A percentile compares a stretch with the other conserved stretches of the same genome.
Evolutionary conservation across 257 asterid species (phyloP).

Genomic region (Fraxinus quadrangulata): DNA sequence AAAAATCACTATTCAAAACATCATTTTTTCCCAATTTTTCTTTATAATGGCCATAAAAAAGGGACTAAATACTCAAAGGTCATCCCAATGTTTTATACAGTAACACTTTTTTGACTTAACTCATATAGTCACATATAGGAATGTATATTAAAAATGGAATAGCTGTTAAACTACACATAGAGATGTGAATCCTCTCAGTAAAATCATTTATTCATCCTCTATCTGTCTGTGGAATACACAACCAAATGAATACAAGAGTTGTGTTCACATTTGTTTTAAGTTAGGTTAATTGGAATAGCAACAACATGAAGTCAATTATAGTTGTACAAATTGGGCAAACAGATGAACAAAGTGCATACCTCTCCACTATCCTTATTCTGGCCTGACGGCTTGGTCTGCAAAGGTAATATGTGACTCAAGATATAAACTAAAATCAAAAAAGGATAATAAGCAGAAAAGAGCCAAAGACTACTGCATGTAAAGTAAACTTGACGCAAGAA

Average conservation of each 20-base stretch:
- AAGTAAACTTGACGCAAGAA: background rate
- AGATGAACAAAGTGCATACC: slow-evolving; percentile 39
- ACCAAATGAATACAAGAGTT: slow-evolving; percentile 3
- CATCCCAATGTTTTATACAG: background rate
- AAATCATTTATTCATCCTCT: background rate
- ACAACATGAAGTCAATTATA: background rate
- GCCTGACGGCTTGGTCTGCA: slow-evolving; percentile 50
- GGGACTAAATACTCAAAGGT: background rate
- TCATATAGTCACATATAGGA: background rate
- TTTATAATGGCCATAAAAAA: background rate
- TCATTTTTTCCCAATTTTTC: no score
- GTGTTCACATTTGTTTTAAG: background rate
- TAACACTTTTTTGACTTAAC: background rate
- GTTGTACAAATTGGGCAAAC: slow-evolving; percentile 7
- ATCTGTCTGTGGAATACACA: background rate
- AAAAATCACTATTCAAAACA: no score
- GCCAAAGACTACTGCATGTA: background rate
- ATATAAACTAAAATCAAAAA: background rate
- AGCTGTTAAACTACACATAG: background rate
- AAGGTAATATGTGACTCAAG: slow-evolving; percentile 1
- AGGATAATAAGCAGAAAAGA: background rate
- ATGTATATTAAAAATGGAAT: background rate
- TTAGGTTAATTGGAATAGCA: slow-evolving; percentile 15
- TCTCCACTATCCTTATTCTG: slow-evolving; percentile 45
- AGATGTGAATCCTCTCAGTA: background rate